Conservation (phyloP, 2,329 filamentous ascomycete species). For the Plenodomus lindquistii region DNA sequence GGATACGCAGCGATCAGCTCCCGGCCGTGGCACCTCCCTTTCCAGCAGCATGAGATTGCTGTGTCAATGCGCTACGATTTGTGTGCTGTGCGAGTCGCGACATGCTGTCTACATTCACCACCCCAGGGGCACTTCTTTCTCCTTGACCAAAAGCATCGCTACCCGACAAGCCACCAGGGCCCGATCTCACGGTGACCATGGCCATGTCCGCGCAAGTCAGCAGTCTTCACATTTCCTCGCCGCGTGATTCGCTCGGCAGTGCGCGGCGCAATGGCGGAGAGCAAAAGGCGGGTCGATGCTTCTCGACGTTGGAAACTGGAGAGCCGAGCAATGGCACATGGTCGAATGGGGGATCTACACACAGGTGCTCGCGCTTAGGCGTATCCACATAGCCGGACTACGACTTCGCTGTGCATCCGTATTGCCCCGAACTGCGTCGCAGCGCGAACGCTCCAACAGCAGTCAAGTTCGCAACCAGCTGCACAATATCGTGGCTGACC, state of each 20-base stretch:
- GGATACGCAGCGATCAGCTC: constrained; percentile 29
- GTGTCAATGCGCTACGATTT: constrained; percentile 17
- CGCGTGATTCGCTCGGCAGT: constrained; percentile 10
- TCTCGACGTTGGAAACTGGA: constrained; percentile 1
- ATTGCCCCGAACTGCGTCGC: neutral
- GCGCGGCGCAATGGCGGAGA: constrained; percentile 15
- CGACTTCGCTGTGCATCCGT: neutral
- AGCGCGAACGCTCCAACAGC: too few species aligned
- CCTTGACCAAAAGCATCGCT: constrained; percentile 1
- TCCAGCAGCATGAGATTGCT: constrained; percentile 17
- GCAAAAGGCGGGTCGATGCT: constrained; percentile 2
- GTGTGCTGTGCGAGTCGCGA: neutral
- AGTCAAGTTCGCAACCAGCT: neutral
- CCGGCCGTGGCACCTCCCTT: constrained; percentile 21
- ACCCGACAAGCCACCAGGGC: constrained; percentile 8
- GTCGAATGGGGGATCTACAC: constrained; percentile 1
- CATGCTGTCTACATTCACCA: neutral
- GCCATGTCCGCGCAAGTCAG: constrained; percentile 15
- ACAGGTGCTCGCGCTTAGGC: neutral
- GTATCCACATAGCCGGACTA: neutral
- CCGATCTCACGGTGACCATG: constrained; percentile 5
- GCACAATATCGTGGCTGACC: neutral
- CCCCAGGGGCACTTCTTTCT: constrained; percentile 12
- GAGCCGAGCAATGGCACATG: constrained; percentile 1
- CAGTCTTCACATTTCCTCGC: constrained; percentile 12